Base-by-base conservation (phyloP, 495 filamentous ascomycete genomes). In the Aspergillus homomorphus region DNA sequence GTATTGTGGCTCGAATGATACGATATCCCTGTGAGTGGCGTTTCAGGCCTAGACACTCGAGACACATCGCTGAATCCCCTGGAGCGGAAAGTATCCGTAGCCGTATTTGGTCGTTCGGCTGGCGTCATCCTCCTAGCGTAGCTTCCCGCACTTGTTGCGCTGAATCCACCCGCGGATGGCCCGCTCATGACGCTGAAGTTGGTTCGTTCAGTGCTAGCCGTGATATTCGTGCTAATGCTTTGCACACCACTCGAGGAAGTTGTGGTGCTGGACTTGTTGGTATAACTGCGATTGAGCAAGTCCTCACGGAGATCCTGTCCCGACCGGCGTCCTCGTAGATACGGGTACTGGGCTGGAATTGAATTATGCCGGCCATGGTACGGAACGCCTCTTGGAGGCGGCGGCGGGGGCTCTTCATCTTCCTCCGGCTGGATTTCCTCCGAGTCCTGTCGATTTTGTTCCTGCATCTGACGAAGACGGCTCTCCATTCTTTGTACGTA, bases 141-240 rank as follows among this genome's bases (percentile, higher is more conserved):
- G 70, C 92, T 96, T 45, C 92, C 95, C 16, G 94, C 94, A 70
- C 93, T 97, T 0, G 95, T 98, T 42, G 93, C 90, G 69, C 92
- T 96, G 69, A 97, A 89, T 1, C 83, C 92, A 16, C 91, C 88
- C 1, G 95, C 95, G 45, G 93, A 97, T 28, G 82, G 76, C 8
- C 92, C 94, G 70, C 91, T 96, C 94, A 98, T 96, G 38, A 98
- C 63, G 67, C 90, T 96, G 57, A 85, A 82, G 65, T 87, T 85
- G 8, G 93, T 97, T 61, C 81, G 82, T 53, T 87, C 84, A 0
- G 91, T 94, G 64, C 83, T 88, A 8, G 76, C 82, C 45, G 87
- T 93, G 59, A 77, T 76, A 65, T 86, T 87, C 7, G 90, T 93
- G n/a, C 81, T 80, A 46, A 80, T 86, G 61, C 89, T 92, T 58